Conservation (phyloP, 1,284 basidiomycete genomes). For the Moesziomyces parantarcticus region DNA sequence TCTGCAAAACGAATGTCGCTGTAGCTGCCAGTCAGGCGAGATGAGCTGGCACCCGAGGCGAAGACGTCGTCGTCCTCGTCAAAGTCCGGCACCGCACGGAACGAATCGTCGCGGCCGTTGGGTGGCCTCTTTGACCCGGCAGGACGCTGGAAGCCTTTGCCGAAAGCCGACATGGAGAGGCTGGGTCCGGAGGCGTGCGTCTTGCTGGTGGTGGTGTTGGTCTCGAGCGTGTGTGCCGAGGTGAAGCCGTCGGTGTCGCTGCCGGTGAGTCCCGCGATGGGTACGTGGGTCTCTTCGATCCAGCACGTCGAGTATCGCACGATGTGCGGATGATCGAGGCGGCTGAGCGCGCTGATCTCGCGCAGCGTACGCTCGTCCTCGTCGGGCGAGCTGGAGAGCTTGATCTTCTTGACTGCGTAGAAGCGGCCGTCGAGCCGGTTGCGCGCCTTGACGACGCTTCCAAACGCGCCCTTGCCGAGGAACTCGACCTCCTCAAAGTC, state of each 20-base stretch:
- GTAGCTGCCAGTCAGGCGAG: constrained; percentile 69
- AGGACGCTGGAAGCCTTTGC: constrained; percentile 34
- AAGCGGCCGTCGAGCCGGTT: constrained; percentile 75
- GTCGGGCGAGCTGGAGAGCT: constrained; percentile 77
- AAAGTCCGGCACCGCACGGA: constrained; percentile 43
- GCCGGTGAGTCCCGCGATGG: constrained; percentile 25
- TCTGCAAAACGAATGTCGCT: constrained; percentile 74
- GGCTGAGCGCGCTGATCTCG: constrained; percentile 88
- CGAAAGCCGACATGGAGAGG: constrained; percentile 41
- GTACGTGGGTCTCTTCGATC: constrained; percentile 61
- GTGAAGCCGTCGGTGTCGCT: constrained; percentile 45
- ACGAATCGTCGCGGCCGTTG: constrained; percentile 30
- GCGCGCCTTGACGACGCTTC: constrained; percentile 90
- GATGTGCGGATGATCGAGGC: constrained; percentile 87
- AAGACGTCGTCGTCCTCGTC: constrained; percentile 64
- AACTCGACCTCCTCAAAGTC: constrained; percentile 68
- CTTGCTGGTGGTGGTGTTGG: constrained; percentile 47
- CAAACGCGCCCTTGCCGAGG: constrained; percentile 86
- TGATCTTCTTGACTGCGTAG: constrained; percentile 86
- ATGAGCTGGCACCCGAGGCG: constrained; percentile 68
- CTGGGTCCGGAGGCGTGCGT: constrained; percentile 44
- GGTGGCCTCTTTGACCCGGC: neutral
- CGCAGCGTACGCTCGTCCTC: constrained; percentile 88
- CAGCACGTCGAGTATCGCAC: constrained; percentile 77
- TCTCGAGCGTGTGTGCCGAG: constrained; percentile 36